These are phyloP conservation scores for Solanum pinnatisectum DNA, from an alignment of 257 asterid genomes.

Conservation along the genomic window DNA sequence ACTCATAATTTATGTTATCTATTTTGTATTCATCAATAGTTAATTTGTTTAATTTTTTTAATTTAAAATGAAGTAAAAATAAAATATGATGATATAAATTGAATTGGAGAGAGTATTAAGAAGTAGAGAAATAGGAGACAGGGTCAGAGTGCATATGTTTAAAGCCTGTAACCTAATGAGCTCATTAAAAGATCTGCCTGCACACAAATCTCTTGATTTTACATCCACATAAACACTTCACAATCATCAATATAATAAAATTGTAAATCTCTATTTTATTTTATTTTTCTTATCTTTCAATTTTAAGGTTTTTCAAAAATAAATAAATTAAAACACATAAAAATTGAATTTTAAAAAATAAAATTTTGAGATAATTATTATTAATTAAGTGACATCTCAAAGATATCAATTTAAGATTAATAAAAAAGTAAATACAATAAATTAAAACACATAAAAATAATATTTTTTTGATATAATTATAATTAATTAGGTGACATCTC, in stretches of 20 bases:
- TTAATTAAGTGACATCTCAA: not conserved
- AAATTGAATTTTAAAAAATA: too few species aligned
- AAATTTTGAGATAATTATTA: too few species aligned
- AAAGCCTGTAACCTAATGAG: not conserved
- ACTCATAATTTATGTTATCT: not conserved
- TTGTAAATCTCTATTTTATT: not conserved
- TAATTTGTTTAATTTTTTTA: not conserved
- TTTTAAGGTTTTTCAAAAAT: not conserved
- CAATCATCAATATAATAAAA: not conserved
- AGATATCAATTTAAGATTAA: too few species aligned
- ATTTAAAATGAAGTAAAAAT: not conserved
- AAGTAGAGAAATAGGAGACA: not conserved
- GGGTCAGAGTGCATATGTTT: not conserved
- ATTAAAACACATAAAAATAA: not conserved
- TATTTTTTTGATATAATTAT: too few species aligned
- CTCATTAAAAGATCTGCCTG: constrained; percentile 7
- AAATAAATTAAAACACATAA: not conserved
- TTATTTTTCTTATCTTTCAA: not conserved
- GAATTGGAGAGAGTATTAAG: not conserved
- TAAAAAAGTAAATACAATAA: not conserved
- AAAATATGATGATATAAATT: not conserved
- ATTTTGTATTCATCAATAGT: not conserved
- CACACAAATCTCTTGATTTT: constrained; percentile 1
- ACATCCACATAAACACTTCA: not conserved
- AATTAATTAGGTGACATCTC: not conserved